phyloP scores from a whole-genome alignment of 306 rosid species.

The Cicer judaicum region DNA sequence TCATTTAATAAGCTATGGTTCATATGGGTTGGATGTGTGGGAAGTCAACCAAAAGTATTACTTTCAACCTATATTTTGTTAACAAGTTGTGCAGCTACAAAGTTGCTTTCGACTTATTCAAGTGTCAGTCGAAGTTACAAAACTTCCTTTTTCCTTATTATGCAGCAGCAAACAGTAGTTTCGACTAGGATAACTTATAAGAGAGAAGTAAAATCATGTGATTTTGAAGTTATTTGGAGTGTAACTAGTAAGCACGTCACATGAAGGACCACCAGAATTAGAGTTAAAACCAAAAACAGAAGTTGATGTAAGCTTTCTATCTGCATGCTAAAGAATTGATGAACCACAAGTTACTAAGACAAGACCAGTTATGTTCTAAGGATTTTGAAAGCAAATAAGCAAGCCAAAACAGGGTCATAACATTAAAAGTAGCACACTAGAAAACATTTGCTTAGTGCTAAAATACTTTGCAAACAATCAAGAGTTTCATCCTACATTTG shows the following conservation, averaged over 20 bases:
- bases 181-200: conserved; percentile 16
- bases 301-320: background rate
- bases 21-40: background rate
- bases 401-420: conserved; percentile 36
- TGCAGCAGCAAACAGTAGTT: conserved; percentile 25
- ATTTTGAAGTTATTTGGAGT: conserved; percentile 28
- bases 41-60: conserved; percentile 5
- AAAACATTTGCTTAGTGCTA: conserved; percentile 10
- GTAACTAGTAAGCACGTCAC: conserved; percentile 7
- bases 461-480: conserved; percentile 14
- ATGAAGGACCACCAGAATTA: conserved; percentile 20
- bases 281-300: background rate
- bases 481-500: conserved; percentile 1
- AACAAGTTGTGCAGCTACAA: conserved; percentile 19
- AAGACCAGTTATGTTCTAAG: conserved; percentile 18
- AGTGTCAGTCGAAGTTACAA: conserved; percentile 26
- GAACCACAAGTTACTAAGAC: conserved; percentile 10
- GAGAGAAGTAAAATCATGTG: conserved; percentile 17
- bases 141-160: conserved; percentile 26
- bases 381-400: conserved; percentile 29
- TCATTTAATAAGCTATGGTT: conserved; percentile 31
- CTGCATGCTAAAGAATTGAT: background rate
- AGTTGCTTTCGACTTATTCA: conserved; percentile 25
- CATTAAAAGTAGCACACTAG: conserved; percentile 17
- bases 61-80: conserved; percentile 14